A percentile compares a stretch with the other conserved stretches of the same genome.
phyloP scores from a whole-genome alignment of 1,284 basidiomycete genomes.

The Leccinum subatratum region DNA sequence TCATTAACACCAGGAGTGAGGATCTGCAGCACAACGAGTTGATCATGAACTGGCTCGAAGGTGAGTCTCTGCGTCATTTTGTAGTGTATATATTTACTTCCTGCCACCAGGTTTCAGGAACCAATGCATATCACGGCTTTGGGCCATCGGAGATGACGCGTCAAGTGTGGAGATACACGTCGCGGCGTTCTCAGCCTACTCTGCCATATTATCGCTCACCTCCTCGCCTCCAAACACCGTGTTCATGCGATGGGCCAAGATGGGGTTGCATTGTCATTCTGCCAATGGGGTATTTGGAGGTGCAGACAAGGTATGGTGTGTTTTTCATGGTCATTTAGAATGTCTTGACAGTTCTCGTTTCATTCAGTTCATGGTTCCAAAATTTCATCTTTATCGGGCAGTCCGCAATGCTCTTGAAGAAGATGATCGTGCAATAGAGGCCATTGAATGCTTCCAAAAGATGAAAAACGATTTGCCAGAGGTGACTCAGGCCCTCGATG shows the following conservation, averaged over 20 bases:
- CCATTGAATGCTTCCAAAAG: too few species aligned
- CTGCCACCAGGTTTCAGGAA: not conserved
- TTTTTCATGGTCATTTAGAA: not conserved
- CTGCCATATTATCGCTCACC: not conserved
- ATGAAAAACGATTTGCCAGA: too few species aligned
- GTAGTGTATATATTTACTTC: not conserved
- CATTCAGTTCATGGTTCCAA: not conserved
- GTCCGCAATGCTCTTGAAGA: not conserved
- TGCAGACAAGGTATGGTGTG: not conserved
- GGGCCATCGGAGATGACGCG: not conserved
- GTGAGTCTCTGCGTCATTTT: not conserved
- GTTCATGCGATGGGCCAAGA: not conserved
- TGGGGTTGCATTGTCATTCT: not conserved
- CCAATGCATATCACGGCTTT: not conserved
- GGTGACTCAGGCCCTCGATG: too few species aligned
- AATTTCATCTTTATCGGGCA: not conserved
- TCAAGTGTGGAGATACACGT: not conserved
- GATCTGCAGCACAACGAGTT: not conserved
- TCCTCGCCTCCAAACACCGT: not conserved
- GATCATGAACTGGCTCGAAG: not conserved
- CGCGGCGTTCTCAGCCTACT: not conserved
- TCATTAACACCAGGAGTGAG: not conserved
- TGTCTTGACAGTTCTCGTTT: not conserved
- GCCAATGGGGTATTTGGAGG: not conserved
- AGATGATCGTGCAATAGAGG: not conserved